Evolutionary conservation across 192 early-diverging fungal species (phyloP), one percentile per base, ranked within the genome.

Genomic region (Coemansia sp.): DNA sequence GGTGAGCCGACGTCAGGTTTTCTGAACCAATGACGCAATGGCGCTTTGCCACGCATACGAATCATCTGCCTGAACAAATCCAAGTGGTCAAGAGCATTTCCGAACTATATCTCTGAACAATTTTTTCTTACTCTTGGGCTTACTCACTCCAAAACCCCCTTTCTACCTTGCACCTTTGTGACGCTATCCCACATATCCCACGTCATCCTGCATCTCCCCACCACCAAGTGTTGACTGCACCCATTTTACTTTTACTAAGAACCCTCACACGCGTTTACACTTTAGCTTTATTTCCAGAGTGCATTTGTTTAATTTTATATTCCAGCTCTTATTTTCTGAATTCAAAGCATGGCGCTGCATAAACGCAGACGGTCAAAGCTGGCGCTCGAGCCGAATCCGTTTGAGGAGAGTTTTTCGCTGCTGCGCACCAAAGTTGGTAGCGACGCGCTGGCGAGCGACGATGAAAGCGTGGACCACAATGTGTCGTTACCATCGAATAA

Each of bases 361-460:
- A 67, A 61, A 52, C 65, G 66, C 39, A 58, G 64, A 41, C 63
- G 63, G 39, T 71, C 73, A 39, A 94, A 94, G 61, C 84, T 94
- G 23, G 86, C 91, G 59, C 78, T 86, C 54, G 93, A 95, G 60
- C 90, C 90, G 38, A 95, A 95, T 83, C 92, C 90, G 39, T 95
- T 95, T 64, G 93, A 94, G 61, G 84, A 89, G 66, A 91, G 87
- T 59, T 54, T 54, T 54, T 54, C 52, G 20, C 14, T 54, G 24
- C 11, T 27, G 20, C 52, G 52, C 22, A 23, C 52, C 22, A 52
- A 35, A 9, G 32, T 35, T 7, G 32, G 7, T 7, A 35, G 7
- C 8, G 32, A 9, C 7, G 32, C 32, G 32, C 8, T 9, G 32
- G 32, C 8, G 8, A 35, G 32, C 32, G 32, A 35, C 32, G 9